Percentiles rank a stretch among this genome's conserved stretches.
Evolutionary conservation across 495 filamentous ascomycete genomes (phyloP).

Genomic region (Penicillium tannophilum): DNA sequence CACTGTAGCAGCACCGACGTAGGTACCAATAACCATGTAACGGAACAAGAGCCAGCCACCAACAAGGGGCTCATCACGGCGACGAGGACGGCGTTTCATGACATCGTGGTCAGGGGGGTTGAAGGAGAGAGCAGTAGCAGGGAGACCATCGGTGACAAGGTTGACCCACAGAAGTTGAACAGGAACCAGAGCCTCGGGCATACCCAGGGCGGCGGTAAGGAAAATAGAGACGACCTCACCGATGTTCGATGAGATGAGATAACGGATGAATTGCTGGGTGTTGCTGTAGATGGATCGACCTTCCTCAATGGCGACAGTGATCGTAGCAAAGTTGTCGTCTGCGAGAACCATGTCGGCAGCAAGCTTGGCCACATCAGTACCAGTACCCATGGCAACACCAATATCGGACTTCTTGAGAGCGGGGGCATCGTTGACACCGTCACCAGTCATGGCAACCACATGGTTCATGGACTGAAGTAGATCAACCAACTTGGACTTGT

Average conservation of each 20-base stretch:
- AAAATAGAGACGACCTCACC: slow-evolving; percentile 99
- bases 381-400: slow-evolving; percentile 98
- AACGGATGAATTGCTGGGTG: slow-evolving; percentile 99
- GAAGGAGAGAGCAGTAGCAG: slow-evolving; percentile 95
- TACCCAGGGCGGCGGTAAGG: slow-evolving; percentile 91
- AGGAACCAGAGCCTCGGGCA: slow-evolving; percentile 97
- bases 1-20: slow-evolving; percentile 93
- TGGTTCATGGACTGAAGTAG: slow-evolving; percentile 90
- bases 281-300: slow-evolving; percentile 99
- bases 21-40: slow-evolving; percentile 94
- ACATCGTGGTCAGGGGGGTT: slow-evolving; percentile 97
- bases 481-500: slow-evolving; percentile 96
- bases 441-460: slow-evolving; percentile 99
- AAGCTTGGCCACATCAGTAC: slow-evolving; percentile 95
- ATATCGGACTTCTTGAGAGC: slow-evolving; percentile 99
- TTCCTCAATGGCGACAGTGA: slow-evolving; percentile 94
- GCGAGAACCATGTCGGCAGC: slow-evolving; percentile 98
- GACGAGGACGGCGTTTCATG: slow-evolving; percentile 88
- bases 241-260: slow-evolving; percentile 98
- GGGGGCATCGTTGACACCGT: slow-evolving; percentile 98
- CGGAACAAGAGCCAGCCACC: slow-evolving; percentile 96
- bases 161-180: slow-evolving; percentile 99
- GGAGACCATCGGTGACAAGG: slow-evolving; percentile 95
- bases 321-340: slow-evolving; percentile 99
- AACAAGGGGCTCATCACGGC: slow-evolving; percentile 89